Base-by-base conservation (phyloP, 2,329 filamentous ascomycete species). In the Thielaviopsis musarum region DNA sequence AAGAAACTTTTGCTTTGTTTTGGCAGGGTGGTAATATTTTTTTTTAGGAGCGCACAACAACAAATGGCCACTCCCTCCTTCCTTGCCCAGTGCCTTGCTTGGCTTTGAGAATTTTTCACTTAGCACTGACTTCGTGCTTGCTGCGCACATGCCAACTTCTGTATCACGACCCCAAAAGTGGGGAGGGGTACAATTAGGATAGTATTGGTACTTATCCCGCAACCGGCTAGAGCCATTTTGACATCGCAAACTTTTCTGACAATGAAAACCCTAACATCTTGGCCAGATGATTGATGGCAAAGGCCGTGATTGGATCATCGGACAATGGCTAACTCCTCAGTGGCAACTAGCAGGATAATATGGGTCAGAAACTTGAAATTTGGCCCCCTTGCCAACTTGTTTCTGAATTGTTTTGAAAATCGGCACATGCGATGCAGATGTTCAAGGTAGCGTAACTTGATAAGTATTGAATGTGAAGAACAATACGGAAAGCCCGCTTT, bases 1-100 rank as follows among this genome's bases (percentile, higher is more conserved):
- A 64, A 65, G 64, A 67, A 66, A 65, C 65, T 70, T 70, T 68
- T 70, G 69, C 68, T 69, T 67, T 63, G 60, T 52, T 58, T 24
- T 54, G 57, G 22, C 19, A 61, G 57, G 54, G 52, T 41, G 13
- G 28, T 53, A 41, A 41, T 53, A 45, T 24, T 24, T 53, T 45
- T 45, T n/a, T 28, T 53, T 21, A 21, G 19, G 30, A 58, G 28
- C 51, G 48, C 57, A 58, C 56, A 58, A 52, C 51, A 24, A 56
- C 26, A 38, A 48, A 56, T 24, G 38, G 38, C 54, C 54, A 56
- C 48, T 56, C 22, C 26, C 48, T 56, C 54, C 54, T 28, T 45
- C 38, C 38, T 45, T 45, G 38, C 15, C n/a, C n/a, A 45, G 38
- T 45, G 38, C 17, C 34, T 45, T 45, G 30, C 10, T 34, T 34